Conservation (phyloP, 208 protist genomes). For the Wallacemonas sp. region DNA sequence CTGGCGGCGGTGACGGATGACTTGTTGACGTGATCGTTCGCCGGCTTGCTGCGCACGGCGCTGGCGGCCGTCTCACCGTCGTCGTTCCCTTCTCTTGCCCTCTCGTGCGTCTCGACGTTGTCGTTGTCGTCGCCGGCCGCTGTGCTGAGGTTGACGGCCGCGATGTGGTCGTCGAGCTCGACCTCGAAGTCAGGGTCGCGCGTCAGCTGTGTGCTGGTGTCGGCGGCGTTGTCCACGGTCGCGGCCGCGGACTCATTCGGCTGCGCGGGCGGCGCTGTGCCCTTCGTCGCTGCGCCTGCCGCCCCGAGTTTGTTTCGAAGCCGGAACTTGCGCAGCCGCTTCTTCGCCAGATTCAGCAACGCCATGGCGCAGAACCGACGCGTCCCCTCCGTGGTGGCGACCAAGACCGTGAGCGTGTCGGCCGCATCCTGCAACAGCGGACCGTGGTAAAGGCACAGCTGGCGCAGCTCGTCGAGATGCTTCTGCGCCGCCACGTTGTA, state of each 20-base stretch:
- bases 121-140: no score
- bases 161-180: slow-evolving; percentile 12
- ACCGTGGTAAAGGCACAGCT: slow-evolving; percentile 37
- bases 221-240: not conserved
- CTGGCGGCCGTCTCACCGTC: no score
- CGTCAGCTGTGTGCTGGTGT: not conserved
- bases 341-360: slow-evolving; percentile 43
- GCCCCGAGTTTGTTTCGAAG: no score
- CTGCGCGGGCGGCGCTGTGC: not conserved
- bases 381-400: slow-evolving; percentile 39
- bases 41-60: no score
- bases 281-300: not conserved
- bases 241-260: no score
- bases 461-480: slow-evolving; percentile 46
- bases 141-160: slow-evolving; percentile 3
- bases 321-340: slow-evolving; percentile 44
- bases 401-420: slow-evolving; percentile 43
- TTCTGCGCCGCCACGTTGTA: slow-evolving; percentile 39
- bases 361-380: slow-evolving; percentile 42
- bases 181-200: slow-evolving; percentile 12
- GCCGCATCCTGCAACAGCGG: slow-evolving; percentile 46
- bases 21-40: not conserved
- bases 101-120: no score
- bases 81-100: no score
- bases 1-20: not conserved